phyloP scores from a whole-genome alignment of 805 yeast genomes.

The Suhomyces kilbournensis region DNA sequence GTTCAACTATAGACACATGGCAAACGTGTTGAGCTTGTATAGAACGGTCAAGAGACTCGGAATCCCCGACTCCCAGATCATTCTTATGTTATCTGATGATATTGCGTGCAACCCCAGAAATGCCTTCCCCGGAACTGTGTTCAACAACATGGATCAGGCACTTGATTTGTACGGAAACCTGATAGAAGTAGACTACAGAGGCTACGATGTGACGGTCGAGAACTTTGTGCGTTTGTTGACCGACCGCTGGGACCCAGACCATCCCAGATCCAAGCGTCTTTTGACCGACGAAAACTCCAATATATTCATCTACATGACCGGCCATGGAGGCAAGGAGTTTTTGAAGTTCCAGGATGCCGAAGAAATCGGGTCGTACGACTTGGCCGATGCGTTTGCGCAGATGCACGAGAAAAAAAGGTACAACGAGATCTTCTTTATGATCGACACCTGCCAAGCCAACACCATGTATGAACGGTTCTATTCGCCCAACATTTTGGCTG shows the following conservation, averaged over 20 bases:
- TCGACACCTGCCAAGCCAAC: conserved; percentile 98
- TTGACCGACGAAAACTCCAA: conserved; percentile 92
- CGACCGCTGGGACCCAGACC: conserved; percentile 93
- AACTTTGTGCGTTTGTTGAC: conserved; percentile 89
- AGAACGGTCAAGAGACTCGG: conserved; percentile 94
- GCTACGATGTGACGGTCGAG: conserved; percentile 97
- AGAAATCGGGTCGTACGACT: conserved; percentile 90
- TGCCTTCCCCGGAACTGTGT: conserved; percentile 93
- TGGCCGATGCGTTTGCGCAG: conserved; percentile 95
- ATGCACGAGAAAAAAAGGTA: conserved; percentile 95
- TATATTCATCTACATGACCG: conserved; percentile 92
- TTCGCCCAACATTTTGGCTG: conserved; percentile 88
- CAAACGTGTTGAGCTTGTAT: conserved; percentile 90
- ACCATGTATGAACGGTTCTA: conserved; percentile 93
- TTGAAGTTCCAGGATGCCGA: conserved; percentile 98
- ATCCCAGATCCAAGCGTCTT: conserved; percentile 87
- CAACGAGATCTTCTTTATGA: conserved; percentile 94
- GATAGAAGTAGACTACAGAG: conserved; percentile 94
- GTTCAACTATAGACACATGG: conserved; percentile 98
- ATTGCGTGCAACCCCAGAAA: conserved; percentile 96
- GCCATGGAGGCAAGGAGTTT: conserved; percentile 98
- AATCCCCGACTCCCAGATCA: conserved; percentile 96
- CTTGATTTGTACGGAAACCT: conserved; percentile 91
- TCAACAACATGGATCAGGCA: conserved; percentile 88
- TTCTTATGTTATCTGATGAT: conserved; percentile 94